These are phyloP conservation scores for Blastocystis sp. DNA, from an alignment of 352 stramenopile species.

Conservation along the genomic window DNA sequence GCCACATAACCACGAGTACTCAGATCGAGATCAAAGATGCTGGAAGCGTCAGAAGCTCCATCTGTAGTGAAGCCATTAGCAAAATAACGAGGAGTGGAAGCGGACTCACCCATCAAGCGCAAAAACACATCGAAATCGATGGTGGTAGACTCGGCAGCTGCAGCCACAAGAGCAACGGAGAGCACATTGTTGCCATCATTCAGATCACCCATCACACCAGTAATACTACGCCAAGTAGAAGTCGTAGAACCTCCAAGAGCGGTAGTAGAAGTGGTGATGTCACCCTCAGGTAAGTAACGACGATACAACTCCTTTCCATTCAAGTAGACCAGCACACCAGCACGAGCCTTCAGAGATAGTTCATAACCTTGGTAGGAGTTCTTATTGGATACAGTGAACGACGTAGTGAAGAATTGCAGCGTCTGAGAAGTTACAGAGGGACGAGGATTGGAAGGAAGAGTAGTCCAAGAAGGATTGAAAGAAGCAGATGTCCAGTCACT, in stretches of 20 bases:
- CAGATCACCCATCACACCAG: not conserved
- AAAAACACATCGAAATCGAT: slow-evolving; percentile 26
- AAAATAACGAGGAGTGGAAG: not conserved
- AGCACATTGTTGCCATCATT: not conserved
- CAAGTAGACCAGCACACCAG: slow-evolving; percentile 35
- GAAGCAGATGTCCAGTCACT: not conserved
- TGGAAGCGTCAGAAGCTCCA: not conserved
- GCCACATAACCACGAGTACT: not conserved
- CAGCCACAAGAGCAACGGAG: slow-evolving; percentile 3
- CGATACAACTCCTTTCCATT: slow-evolving; percentile 31
- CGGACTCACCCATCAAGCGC: not conserved
- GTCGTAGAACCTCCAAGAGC: not conserved
- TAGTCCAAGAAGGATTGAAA: not conserved
- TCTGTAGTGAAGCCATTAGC: not conserved
- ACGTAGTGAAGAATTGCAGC: slow-evolving; percentile 2
- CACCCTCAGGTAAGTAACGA: slow-evolving; percentile 22
- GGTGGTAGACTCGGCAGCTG: not conserved
- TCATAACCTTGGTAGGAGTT: slow-evolving; percentile 19
- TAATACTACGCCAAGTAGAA: not conserved
- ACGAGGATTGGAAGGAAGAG: not conserved
- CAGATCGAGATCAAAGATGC: not conserved
- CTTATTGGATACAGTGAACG: slow-evolving; percentile 8
- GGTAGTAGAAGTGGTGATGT: not conserved
- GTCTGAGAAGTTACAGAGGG: not conserved
- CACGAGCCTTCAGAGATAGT: slow-evolving; percentile 1